Percentiles rank a stretch among this genome's conserved stretches.
Evolutionary conservation across 345 rosid species (phyloP).

Genomic region (Gossypium herbaceum): DNA sequence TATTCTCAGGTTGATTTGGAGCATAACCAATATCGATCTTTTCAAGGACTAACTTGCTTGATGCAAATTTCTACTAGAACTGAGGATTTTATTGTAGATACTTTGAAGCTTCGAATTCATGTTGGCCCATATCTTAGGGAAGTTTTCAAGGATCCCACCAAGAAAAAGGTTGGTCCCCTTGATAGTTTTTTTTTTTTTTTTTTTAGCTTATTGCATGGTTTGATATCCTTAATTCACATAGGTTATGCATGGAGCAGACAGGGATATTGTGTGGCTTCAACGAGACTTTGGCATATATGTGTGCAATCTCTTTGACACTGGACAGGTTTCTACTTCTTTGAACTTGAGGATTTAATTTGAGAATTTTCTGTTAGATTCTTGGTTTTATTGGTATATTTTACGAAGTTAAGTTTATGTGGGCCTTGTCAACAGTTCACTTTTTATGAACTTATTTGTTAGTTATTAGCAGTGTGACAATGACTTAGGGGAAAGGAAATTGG

Average conservation of each 20-base stretch:
- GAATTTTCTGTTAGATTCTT: neutral
- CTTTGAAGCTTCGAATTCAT: conserved; percentile 77
- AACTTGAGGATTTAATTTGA: conserved; percentile 10
- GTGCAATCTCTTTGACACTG: conserved; percentile 95
- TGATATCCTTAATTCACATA: conserved; percentile 35
- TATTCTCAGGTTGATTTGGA: conserved; percentile 83
- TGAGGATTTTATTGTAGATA: conserved; percentile 82
- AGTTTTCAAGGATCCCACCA: conserved; percentile 78
- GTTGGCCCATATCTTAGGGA: conserved; percentile 86
- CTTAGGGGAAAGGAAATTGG: neutral
- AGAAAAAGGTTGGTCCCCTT: conserved; percentile 65
- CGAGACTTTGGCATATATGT: conserved; percentile 93
- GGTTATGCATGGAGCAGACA: conserved; percentile 99
- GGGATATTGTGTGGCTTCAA: conserved; percentile 92
- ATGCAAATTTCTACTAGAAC: conserved; percentile 96
- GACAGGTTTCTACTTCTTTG: conserved; percentile 57
- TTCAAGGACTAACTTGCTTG: conserved; percentile 93
- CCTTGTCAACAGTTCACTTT: no score
- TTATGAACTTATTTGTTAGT: neutral
- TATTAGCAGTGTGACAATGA: neutral
- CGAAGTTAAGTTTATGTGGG: neutral
- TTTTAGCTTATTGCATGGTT: conserved; percentile 19
- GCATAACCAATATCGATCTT: conserved; percentile 93
- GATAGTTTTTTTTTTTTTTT: neutral
- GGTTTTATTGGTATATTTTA: neutral